Evolutionary conservation across 2,329 filamentous ascomycete species (phyloP), one percentile per base, ranked within the genome.

Genomic region (Microcyclospora pomicola): DNA sequence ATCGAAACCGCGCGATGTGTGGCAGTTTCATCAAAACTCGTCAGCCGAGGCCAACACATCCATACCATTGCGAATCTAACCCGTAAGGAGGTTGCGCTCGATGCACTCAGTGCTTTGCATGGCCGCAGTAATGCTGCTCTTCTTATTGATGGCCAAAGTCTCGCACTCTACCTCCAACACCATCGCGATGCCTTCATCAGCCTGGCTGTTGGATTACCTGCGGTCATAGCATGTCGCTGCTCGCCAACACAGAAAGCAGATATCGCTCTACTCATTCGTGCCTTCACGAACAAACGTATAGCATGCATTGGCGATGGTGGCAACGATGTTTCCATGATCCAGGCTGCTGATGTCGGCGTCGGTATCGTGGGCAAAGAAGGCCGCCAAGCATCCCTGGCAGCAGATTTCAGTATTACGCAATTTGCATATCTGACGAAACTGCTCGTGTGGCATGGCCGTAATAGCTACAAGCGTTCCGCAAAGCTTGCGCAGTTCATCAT

Each of bases 241-340:
- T 94, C 86, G 6, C 92, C 91, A 0, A 95, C 84, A 0, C 91
- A 98, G 55, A 98, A 98, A 61, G 92, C 91, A 31, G 88, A 96
- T 51, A 73, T 98, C 30, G 91, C 92, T 9, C 77, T 75, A 48
- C 72, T 96, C 35, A 98, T 98, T 63, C 84, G 87, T 43, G 75
- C 82, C 36, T 80, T 84, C 61, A 98, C 91, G 14, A 86, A 84
- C 60, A 96, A 96, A 62, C 81, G 92, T 11, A 83, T 96, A 12
- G 94, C 87, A 63, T 96, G 91, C 56, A 98, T 98, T 49, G 91
- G 91, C 29, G 91, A 98, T 55, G 91, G 91, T 48, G 91, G 92
- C 51, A 98, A 98, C 62, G 92, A 98, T 58, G 91, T 98, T 5
- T 88, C 81, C 49, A 98, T 98, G 91, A 98, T 98, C 49, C 91